Base-by-base conservation (phyloP, 768 basidiomycete genomes). In the Boletus subparvulus region DNA sequence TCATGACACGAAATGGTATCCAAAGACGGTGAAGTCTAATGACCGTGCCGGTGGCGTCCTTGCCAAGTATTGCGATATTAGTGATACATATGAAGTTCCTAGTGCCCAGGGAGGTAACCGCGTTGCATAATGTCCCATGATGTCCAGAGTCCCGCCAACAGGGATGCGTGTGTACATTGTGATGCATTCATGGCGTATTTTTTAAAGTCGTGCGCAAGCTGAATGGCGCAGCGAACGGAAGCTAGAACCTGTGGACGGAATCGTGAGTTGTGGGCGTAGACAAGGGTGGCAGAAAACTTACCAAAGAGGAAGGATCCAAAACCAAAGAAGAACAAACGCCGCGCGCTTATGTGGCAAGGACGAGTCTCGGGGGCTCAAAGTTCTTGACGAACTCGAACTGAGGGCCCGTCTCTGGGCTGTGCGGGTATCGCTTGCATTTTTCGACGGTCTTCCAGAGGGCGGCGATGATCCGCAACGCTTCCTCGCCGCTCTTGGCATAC, bases 381-480 rank as follows among this genome's bases (percentile, higher is more conserved):
- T 80, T 81, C 64, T 75, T 78, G 21, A 91, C 89, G 65, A 84
- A 91, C 63, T 90, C 86, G 66, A 84, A 85, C 69, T 91, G 89
- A 1, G 85, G 78, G 17, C 89, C 88, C 3, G 89, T 91, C 74
- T 91, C 89, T 16, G 89, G 89, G 65, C 86, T 87, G 67, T 86
- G 81, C 0, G 87, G 88, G 71, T 84, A 90, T 10, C 86, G 78
- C 45, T 78, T 82, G 75, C 80, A 90, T 75, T 92, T 92, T 72
- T 87, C 88, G 47, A 92, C 89, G 3, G 77, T 80, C 65, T 82
- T 80, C 89, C 89, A 92, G 61, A 88, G 82, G 55, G 77, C 65
- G 19, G 83, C 87, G 59, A 90, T 85, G 47, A 86, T 80, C 14
- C 73, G 68, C 36, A 90, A 71, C 8, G 88, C 88, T 57, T 86